These are phyloP conservation scores for Suillus spraguei DNA, from an alignment of 768 basidiomycete species.

Conservation along the genomic window DNA sequence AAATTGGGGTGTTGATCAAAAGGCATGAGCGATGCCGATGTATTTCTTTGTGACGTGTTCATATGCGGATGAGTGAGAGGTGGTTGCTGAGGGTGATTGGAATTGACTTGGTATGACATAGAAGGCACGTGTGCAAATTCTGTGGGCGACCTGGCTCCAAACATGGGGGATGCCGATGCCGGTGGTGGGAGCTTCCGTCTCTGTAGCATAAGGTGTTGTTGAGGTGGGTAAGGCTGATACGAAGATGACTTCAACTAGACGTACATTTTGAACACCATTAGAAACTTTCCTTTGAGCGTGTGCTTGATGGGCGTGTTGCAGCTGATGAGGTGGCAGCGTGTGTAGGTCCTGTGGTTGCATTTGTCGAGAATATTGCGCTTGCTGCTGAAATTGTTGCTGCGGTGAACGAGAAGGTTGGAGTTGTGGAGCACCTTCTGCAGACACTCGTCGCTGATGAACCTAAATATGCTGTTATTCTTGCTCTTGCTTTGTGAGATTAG, in stretches of 20 bases:
- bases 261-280: not conserved
- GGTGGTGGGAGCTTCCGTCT: not conserved
- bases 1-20: not conserved
- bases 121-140: not conserved
- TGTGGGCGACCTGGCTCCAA: not conserved
- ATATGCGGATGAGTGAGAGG: not conserved
- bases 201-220: not conserved
- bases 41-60: not conserved
- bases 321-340: not conserved
- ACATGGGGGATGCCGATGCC: not conserved
- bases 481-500: not conserved
- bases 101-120: not conserved
- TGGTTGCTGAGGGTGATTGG: slow-evolving; percentile 2
- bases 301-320: slow-evolving; percentile 8
- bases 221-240: slow-evolving; percentile 3
- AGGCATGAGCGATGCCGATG: slow-evolving; percentile 8
- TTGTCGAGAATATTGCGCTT: slow-evolving; percentile 8
- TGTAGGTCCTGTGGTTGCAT: not conserved
- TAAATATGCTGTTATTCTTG: not conserved
- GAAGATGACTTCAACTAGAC: not conserved
- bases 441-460: slow-evolving; percentile 1
- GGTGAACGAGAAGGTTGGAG: slow-evolving; percentile 11
- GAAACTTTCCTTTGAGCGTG: not conserved
- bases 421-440: not conserved
- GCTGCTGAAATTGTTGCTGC: slow-evolving; percentile 6